Base-by-base conservation (phyloP, 2,329 filamentous ascomycete genomes). In the Fusarium citri region DNA sequence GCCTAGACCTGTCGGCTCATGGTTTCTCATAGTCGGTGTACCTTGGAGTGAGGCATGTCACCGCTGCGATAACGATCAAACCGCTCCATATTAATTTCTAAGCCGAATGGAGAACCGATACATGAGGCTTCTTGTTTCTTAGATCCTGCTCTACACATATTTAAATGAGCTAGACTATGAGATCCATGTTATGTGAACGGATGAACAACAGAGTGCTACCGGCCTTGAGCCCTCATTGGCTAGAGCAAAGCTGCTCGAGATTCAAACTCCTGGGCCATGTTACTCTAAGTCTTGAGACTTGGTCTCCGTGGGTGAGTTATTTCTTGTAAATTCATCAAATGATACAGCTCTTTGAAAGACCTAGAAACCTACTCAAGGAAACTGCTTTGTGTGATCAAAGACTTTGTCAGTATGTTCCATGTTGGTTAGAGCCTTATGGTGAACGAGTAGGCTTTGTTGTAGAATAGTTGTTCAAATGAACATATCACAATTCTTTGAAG, bases 401-500 rank as follows among this genome's bases (percentile, higher is more conserved):
- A 37, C 34, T 37, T 37, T 37, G 18, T n/a, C 34, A 31, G 30
- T 4, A n/a, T n/a, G n/a, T n/a, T n/a, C n/a, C n/a, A 34, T 37
- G 18, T 37, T n/a, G 5, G 18, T 37, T 14, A 20, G 30, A 37
- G 20, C 6, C 2, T n/a, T 20, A 16, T n/a, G 6, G 8, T 25
- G 8, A 15, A 41, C 20, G 18, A 31, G 37, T 3, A 6, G 18
- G 18, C 63, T 66, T 66, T 66, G 48, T 55, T 20, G 5, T 14
- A 2, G 14, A 42, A 18, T 2, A n/a, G 8, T 46, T 45, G 31
- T 55, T 41, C 30, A 12, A 41, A 16, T n/a, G 31, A 40, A 26
- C n/a, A 51, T 30, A 14, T 12, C 6, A 10, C 5, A 20, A 31
- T n/a, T 16, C 16, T 49, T 46, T 23, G 20, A 23, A 14, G 7